Conservation (phyloP, 2,329 filamentous ascomycete genomes). For the Westerdykella aurantiaca region DNA sequence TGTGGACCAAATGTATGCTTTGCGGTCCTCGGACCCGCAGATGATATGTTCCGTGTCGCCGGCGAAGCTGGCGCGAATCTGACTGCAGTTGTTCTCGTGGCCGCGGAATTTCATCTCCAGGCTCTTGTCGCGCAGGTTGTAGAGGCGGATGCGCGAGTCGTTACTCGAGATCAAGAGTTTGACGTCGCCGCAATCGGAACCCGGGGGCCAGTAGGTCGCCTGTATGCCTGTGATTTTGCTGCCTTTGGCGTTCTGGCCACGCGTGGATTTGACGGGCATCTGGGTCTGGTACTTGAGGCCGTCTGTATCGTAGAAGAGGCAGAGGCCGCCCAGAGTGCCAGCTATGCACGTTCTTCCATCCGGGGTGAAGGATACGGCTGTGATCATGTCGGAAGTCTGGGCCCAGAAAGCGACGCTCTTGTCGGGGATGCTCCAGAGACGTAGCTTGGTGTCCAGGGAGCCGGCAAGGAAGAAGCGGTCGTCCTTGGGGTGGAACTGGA, state of each 20-base stretch:
- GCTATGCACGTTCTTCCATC: conserved; percentile 88
- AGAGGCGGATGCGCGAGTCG: conserved; percentile 84
- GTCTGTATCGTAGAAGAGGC: conserved; percentile 89
- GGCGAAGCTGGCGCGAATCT: conserved; percentile 84
- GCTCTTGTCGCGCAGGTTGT: conserved; percentile 77
- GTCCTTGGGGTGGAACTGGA: conserved; percentile 89
- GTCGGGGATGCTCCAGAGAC: conserved; percentile 95
- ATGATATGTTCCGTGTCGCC: conserved; percentile 83
- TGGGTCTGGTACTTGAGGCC: conserved; percentile 77
- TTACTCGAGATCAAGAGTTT: conserved; percentile 91
- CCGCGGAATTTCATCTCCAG: conserved; percentile 88
- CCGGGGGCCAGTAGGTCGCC: conserved; percentile 57
- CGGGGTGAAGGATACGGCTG: conserved; percentile 86
- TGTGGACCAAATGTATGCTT: conserved; percentile 86
- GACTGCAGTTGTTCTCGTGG: conserved; percentile 81
- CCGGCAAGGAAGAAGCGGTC: conserved; percentile 96
- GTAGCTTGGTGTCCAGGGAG: conserved; percentile 78
- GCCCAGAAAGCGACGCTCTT: conserved; percentile 82
- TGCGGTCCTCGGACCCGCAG: conserved; percentile 87
- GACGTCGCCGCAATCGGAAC: conserved; percentile 56
- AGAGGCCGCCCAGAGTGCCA: conserved; percentile 77
- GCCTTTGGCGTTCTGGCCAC: conserved; percentile 89
- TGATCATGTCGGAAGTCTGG: conserved; percentile 79
- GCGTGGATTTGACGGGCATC: conserved; percentile 85
- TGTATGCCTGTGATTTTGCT: conserved; percentile 97